A percentile compares a stretch with the other conserved stretches of the same genome.
Conservation (phyloP, 208 protist genomes). For the Leishmania mexicana region DNA sequence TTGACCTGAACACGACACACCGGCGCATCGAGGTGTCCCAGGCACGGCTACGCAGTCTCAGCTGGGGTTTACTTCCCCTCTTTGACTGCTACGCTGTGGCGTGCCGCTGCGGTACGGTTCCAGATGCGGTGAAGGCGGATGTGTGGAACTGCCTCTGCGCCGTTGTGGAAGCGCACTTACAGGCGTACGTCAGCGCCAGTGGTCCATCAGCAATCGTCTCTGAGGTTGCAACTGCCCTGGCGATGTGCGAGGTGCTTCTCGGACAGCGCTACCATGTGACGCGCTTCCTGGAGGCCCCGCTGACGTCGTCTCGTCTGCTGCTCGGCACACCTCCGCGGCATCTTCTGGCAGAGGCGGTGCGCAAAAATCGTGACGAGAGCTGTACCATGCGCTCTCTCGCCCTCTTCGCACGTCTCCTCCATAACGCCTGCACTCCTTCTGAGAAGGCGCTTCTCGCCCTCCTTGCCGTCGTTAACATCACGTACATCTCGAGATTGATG, state of each 20-base stretch:
- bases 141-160: conserved; percentile 32
- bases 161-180: conserved; percentile 19
- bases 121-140: conserved; percentile 17
- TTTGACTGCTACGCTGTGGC: conserved; percentile 32
- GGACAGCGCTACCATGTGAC: conserved; percentile 9
- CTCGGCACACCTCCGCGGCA: neutral
- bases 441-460: conserved; percentile 9
- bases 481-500: conserved; percentile 5
- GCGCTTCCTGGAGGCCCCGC: neutral
- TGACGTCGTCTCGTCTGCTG: neutral
- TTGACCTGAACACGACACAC: conserved; percentile 14
- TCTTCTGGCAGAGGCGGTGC: conserved; percentile 5
- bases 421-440: neutral
- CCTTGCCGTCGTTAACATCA: conserved; percentile 6
- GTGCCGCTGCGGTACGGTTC: conserved; percentile 3
- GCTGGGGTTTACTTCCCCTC: conserved; percentile 6
- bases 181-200: conserved; percentile 9
- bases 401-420: conserved; percentile 22
- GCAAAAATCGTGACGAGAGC: conserved; percentile 10
- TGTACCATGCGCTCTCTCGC: neutral
- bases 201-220: conserved; percentile 1
- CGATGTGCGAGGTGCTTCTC: conserved; percentile 6
- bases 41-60: neutral
- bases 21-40: neutral
- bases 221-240: conserved; percentile 14